Conservation (phyloP, 176 grass and related monocot species). For the Zoysia japonica region DNA sequence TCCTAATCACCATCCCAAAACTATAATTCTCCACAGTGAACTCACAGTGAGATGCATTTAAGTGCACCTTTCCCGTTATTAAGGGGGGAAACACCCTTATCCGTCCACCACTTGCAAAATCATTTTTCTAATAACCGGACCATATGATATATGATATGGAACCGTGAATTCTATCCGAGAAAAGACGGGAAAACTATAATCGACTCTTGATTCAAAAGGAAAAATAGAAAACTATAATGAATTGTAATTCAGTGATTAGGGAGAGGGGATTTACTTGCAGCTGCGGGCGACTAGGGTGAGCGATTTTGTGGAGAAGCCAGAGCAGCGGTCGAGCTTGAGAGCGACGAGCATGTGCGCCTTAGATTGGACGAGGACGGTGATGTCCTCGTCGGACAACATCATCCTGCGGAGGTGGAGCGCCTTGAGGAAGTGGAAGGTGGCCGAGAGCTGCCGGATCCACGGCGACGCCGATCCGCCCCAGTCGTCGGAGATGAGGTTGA, state of each 20-base stretch:
- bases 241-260: background rate
- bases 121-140: background rate
- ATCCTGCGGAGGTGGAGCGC: slow-evolving; percentile 87
- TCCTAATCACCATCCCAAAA: slow-evolving; percentile 14
- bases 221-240: slow-evolving; percentile 6
- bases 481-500: slow-evolving; percentile 87
- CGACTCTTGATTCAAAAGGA: background rate
- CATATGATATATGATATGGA: background rate
- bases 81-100: background rate
- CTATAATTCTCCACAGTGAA: slow-evolving; percentile 13
- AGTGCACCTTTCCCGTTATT: background rate
- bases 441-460: slow-evolving; percentile 66
- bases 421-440: slow-evolving; percentile 71
- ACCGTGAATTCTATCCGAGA: background rate
- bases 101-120: background rate
- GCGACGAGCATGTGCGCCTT: slow-evolving; percentile 66
- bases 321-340: slow-evolving; percentile 92
- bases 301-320: slow-evolving; percentile 84
- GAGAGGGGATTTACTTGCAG: slow-evolving; percentile 60
- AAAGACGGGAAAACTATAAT: background rate
- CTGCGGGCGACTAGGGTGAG: slow-evolving; percentile 58
- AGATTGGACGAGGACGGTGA: slow-evolving; percentile 59
- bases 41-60: slow-evolving; percentile 2
- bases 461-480: slow-evolving; percentile 85
- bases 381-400: slow-evolving; percentile 65